Evolutionary conservation across 768 basidiomycete species (phyloP).

Genomic region (Panaeolus papilionaceus): DNA sequence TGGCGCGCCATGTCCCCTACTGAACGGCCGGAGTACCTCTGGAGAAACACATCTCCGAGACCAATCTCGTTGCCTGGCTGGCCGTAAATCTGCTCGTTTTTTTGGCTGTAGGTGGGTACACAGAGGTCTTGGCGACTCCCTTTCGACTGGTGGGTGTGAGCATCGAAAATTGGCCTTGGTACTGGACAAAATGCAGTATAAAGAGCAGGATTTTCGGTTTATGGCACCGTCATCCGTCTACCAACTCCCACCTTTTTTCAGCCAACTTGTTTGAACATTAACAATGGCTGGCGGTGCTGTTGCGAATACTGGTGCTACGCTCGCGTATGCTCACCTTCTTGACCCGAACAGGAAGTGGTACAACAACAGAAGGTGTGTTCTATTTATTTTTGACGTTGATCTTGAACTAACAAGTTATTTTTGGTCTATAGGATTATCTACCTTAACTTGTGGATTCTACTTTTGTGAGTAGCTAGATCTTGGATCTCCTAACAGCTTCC

Average conservation of each 20-base stretch:
- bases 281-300: constrained; percentile 12
- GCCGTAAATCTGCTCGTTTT: not conserved
- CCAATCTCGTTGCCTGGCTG: not conserved
- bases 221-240: not conserved
- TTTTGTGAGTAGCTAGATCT: constrained; percentile 51
- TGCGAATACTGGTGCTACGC: constrained; percentile 5
- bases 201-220: not conserved
- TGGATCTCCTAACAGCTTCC: not conserved
- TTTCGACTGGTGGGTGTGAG: not conserved
- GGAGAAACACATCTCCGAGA: constrained; percentile 10
- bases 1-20: not conserved
- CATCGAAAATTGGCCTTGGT: not conserved
- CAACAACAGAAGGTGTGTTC: constrained; percentile 69
- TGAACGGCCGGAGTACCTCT: constrained; percentile 9
- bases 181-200: not conserved
- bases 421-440: constrained; percentile 51
- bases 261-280: constrained; percentile 12
- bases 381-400: not conserved
- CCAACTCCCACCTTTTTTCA: not conserved
- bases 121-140: not conserved
- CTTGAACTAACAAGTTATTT: not conserved
- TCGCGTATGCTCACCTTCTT: constrained; percentile 57
- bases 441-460: constrained; percentile 73
- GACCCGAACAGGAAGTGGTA: constrained; percentile 77
- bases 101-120: not conserved